These are phyloP conservation scores for Endogone sp. DNA, from an alignment of 192 early-diverging fungal genomes.

Conservation along the genomic window DNA sequence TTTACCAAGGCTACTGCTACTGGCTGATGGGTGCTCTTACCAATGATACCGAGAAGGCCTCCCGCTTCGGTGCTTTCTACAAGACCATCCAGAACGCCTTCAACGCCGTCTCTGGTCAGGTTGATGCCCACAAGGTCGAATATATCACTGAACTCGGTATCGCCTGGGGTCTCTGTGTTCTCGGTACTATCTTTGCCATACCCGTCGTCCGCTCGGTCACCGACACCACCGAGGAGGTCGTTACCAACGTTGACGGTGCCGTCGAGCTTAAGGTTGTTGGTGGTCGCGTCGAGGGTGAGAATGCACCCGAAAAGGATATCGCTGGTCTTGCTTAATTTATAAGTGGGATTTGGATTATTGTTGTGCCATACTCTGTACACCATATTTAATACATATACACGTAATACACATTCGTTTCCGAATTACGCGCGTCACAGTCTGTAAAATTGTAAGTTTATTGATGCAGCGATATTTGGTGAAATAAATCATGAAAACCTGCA, in stretches of 20 bases:
- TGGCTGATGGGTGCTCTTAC: slow-evolving; percentile 86
- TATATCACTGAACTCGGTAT: slow-evolving; percentile 43
- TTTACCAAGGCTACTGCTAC: slow-evolving; percentile 80
- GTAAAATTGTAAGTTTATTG: neutral
- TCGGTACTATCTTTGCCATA: slow-evolving; percentile 23
- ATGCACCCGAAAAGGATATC: neutral
- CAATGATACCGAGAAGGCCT: slow-evolving; percentile 70
- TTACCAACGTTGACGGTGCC: slow-evolving; percentile 22
- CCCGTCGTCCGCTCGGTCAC: slow-evolving; percentile 22
- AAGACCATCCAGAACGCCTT: slow-evolving; percentile 85
- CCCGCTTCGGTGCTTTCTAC: slow-evolving; percentile 84
- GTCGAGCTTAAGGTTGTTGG: slow-evolving; percentile 23
- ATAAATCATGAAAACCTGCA: neutral
- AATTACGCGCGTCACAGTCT: neutral
- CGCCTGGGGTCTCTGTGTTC: slow-evolving; percentile 15
- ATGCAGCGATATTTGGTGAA: neutral
- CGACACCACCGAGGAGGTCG: slow-evolving; percentile 31
- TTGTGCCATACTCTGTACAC: neutral
- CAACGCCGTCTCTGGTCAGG: slow-evolving; percentile 67
- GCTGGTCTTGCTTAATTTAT: no score
- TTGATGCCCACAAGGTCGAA: slow-evolving; percentile 50
- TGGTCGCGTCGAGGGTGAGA: slow-evolving; percentile 22
- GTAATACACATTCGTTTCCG: neutral
- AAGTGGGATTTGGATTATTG: neutral
- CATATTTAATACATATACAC: neutral